phyloP scores from a whole-genome alignment of 345 rosid species.

The Mallotus nudiflorus region DNA sequence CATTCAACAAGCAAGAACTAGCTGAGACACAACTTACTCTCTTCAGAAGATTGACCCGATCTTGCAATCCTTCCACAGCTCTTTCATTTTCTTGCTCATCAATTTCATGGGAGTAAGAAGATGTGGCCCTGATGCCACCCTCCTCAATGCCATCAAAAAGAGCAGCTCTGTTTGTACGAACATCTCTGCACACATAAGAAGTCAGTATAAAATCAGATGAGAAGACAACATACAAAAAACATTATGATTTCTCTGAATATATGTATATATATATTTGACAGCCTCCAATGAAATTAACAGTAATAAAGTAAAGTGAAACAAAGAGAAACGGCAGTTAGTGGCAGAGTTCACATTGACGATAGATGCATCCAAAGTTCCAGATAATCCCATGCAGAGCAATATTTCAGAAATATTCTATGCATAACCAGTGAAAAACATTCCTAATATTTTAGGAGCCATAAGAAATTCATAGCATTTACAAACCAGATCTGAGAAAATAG shows the following conservation, averaged over 20 bases:
- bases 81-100: slow-evolving; percentile 91
- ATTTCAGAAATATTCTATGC: neutral
- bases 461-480: neutral
- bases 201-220: neutral
- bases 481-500: neutral
- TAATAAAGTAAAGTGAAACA: neutral
- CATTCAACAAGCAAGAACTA: too few species aligned
- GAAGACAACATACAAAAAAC: neutral
- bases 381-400: neutral
- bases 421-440: neutral
- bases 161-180: slow-evolving; percentile 60
- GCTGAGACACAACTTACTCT: slow-evolving; percentile 51
- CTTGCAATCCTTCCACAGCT: slow-evolving; percentile 94
- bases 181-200: slow-evolving; percentile 52
- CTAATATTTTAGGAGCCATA: neutral
- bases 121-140: slow-evolving; percentile 88
- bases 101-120: slow-evolving; percentile 87
- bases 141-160: slow-evolving; percentile 95
- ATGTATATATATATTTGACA: too few species aligned
- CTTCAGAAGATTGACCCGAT: slow-evolving; percentile 79
- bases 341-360: neutral
- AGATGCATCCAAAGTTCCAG: neutral
- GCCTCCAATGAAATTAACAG: neutral
- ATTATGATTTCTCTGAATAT: neutral
- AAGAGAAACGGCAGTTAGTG: neutral